Evolutionary conservation across 768 basidiomycete species (phyloP).

Genomic region (Cyclocybe aegerita): DNA sequence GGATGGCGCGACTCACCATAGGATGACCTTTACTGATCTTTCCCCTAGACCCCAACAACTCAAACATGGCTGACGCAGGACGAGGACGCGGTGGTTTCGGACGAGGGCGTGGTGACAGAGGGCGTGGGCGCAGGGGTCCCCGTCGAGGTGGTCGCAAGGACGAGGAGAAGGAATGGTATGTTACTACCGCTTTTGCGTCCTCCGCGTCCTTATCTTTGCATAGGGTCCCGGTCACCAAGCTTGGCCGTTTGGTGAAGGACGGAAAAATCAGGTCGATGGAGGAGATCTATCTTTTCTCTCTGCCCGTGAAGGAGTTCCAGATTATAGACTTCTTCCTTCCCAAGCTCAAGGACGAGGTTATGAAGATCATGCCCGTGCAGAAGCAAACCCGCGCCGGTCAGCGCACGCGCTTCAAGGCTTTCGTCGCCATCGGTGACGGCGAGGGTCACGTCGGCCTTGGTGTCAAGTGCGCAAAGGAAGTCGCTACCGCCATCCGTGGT

Average conservation of each 20-base stretch:
- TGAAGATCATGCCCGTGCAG: constrained; percentile 99
- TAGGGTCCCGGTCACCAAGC: constrained; percentile 98
- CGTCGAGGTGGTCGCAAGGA: constrained; percentile 98
- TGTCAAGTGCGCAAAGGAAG: constrained; percentile 99
- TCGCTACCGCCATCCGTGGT: constrained; percentile 98
- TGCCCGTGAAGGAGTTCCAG: constrained; percentile 99
- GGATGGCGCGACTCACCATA: constrained; percentile 42
- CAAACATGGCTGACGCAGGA: constrained; percentile 78
- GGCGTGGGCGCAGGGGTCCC: constrained; percentile 85
- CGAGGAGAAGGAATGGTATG: constrained; percentile 99
- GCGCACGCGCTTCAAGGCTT: constrained; percentile 99
- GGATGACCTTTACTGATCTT: constrained; percentile 42
- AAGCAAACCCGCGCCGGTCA: constrained; percentile 99
- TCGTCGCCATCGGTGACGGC: constrained; percentile 98
- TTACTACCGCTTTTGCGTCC: background rate
- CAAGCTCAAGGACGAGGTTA: constrained; percentile 99
- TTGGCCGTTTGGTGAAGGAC: constrained; percentile 98
- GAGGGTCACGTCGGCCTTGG: constrained; percentile 99
- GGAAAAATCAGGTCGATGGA: constrained; percentile 99
- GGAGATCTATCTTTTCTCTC: constrained; percentile 99
- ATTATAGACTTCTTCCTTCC: constrained; percentile 99
- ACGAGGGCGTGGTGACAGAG: constrained; percentile 90
- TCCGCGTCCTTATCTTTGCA: constrained; percentile 1
- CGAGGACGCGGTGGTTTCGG: constrained; percentile 74
- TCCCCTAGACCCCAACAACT: constrained; percentile 16